phyloP scores from a whole-genome alignment of 345 rosid genomes.

The Boechera retrofracta region DNA sequence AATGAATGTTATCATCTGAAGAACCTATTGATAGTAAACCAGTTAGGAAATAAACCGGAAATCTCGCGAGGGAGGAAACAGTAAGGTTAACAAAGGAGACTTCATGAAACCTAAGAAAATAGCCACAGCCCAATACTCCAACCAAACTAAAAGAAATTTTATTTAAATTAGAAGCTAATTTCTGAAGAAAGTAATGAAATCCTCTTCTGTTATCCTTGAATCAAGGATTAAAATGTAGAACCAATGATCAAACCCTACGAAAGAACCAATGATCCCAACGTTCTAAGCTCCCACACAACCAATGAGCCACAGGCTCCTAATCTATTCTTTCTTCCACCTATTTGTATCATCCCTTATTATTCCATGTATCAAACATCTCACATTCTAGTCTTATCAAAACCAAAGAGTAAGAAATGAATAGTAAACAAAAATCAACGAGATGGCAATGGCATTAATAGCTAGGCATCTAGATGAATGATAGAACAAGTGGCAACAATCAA shows the following conservation, averaged over 20 bases:
- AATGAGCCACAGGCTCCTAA: conserved; percentile 1
- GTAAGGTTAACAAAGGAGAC: conserved; percentile 6
- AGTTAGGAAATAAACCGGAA: conserved; percentile 22
- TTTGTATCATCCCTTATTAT: background rate
- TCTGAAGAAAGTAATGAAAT: conserved; percentile 7
- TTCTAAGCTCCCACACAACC: background rate
- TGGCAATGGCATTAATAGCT: background rate
- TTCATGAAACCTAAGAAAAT: conserved; percentile 9
- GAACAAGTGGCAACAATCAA: background rate
- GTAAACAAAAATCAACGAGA: background rate
- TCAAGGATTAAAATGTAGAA: background rate
- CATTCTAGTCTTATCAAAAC: conserved; percentile 1
- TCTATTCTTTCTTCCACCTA: background rate
- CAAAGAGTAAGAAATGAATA: conserved; percentile 4
- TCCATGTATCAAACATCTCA: background rate
- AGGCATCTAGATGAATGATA: background rate
- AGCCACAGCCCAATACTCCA: background rate
- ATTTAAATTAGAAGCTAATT: background rate
- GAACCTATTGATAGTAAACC: conserved; percentile 30
- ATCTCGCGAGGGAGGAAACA: background rate
- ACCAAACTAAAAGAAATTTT: conserved; percentile 1
- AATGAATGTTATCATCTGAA: conserved; percentile 37
- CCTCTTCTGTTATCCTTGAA: background rate
- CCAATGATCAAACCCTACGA: background rate
- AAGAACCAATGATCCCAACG: background rate